These are phyloP conservation scores for Terana coerulea DNA, from an alignment of 768 basidiomycete genomes.

Conservation along the genomic window DNA sequence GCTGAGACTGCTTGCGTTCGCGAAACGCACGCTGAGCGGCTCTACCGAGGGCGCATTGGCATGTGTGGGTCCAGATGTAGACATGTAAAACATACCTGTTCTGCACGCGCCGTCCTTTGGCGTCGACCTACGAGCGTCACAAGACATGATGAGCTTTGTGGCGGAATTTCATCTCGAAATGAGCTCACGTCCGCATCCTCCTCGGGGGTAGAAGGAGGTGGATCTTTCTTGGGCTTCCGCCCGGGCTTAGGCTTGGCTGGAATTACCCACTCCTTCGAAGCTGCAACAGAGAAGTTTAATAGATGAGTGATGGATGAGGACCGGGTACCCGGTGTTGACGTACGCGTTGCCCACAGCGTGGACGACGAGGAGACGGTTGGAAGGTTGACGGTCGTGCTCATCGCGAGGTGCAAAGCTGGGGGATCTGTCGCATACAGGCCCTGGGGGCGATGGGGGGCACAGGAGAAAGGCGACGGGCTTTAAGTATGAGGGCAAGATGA, in stretches of 20 bases:
- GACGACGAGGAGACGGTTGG: conserved; percentile 43
- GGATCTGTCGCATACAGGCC: too few relatives aligned
- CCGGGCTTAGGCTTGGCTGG: conserved; percentile 85
- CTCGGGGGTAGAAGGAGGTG: conserved; percentile 23
- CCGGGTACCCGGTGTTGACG: conserved; percentile 18
- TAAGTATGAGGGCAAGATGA: conserved; percentile 21
- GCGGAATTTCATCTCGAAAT: too few relatives aligned
- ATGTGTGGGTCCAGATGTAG: background rate
- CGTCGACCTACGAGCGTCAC: conserved; percentile 33
- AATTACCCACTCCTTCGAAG: conserved; percentile 89
- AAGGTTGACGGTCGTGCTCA: conserved; percentile 28
- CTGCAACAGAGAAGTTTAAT: conserved; percentile 33
- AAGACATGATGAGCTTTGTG: conserved; percentile 15
- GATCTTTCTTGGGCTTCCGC: conserved; percentile 80
- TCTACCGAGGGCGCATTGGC: conserved; percentile 43
- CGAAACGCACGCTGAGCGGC: conserved; percentile 89
- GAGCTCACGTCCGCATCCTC: conserved; percentile 49
- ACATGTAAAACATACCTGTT: conserved; percentile 50
- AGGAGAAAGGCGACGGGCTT: conserved; percentile 17
- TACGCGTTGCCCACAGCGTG: conserved; percentile 77
- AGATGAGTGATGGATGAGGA: background rate
- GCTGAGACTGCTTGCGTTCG: conserved; percentile 84
- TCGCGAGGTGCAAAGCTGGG: conserved; percentile 2
- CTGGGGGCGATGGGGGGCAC: conserved; percentile 8
- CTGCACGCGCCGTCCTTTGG: conserved; percentile 68